Percentiles rank a stretch among this genome's conserved stretches.
These are phyloP conservation scores for Thoreauomyces humboldtii DNA, from an alignment of 192 early-diverging fungal species.

Conservation along the genomic window DNA sequence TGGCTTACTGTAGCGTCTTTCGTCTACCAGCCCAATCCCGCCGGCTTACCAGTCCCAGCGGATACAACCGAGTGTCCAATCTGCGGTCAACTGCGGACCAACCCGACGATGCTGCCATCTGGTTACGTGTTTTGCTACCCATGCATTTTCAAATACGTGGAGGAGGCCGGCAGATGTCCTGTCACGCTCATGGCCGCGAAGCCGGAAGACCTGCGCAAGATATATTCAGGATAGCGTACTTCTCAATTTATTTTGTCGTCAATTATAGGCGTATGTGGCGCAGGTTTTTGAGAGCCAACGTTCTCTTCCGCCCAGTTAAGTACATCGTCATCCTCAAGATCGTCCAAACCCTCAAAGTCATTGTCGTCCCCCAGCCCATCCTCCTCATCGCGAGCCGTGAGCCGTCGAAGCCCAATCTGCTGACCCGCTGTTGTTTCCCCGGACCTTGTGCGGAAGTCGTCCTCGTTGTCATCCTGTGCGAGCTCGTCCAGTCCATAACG, in stretches of 20 bases:
- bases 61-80: constrained; percentile 77
- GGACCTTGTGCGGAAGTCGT: constrained; percentile 20
- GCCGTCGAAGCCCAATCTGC: constrained; percentile 13
- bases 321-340: constrained; percentile 40
- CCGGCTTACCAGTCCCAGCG: constrained; percentile 71
- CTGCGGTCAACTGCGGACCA: constrained; percentile 69
- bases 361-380: constrained; percentile 45
- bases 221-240: constrained; percentile 43
- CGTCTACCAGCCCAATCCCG: constrained; percentile 62
- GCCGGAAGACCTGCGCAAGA: constrained; percentile 60
- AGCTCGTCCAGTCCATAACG: constrained; percentile 88
- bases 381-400: constrained; percentile 17
- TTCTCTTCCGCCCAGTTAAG: constrained; percentile 49
- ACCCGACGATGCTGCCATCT: constrained; percentile 81
- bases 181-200: constrained; percentile 63
- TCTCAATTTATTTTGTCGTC: neutral
- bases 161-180: constrained; percentile 72
- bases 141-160: constrained; percentile 76
- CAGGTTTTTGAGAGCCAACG: too few relatives aligned
- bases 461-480: constrained; percentile 65
- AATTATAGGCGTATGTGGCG: neutral
- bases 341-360: constrained; percentile 15
- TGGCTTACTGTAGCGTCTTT: neutral
- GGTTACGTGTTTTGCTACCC: constrained; percentile 95
- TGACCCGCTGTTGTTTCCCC: constrained; percentile 7